Base-by-base conservation (phyloP, 495 filamentous ascomycete species). In the Neurospora sp. region DNA sequence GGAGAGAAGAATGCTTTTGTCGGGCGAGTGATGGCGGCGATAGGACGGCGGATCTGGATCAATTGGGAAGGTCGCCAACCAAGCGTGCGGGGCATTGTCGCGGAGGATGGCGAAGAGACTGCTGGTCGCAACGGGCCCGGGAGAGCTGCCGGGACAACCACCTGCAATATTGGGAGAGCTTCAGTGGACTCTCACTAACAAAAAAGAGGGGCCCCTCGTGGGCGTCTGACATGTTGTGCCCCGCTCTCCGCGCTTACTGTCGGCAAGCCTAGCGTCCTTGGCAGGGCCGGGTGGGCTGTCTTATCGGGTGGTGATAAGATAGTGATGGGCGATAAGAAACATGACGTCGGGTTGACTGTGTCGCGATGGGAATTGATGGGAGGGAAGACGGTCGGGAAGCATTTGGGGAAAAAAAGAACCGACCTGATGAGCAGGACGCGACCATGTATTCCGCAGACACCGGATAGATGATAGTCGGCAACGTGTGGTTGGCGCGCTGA, bases 31-130 rank as follows among this genome's bases (percentile, higher is more conserved):
- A 62, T 15, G 13, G 11, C 39, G 6, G 21, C 39, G 39, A 40
- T 40, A 40, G 39, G 13, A 17, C 54, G 21, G 24, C 54, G 24
- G 13, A 31, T 17, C 48, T 59, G 74, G 69, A 71, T 74, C 59
- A 77, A 78, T 77, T 62, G 76, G 78, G 76, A 74, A 76, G 79
- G 79, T 79, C 80, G 78, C 72, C 73, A 76, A 77, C 80, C 76
- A 73, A 76, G 70, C 43, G 76, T 83, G 82, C 80, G 82, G 82
- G 82, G 82, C 82, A 83, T 82, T 59, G 73, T 71, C 70, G 54
- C 62, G 71, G 43, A 43, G 21, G 39, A 42, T 5, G 69, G 74
- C 42, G n/a, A 45, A 43, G 40, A 70, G 36, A 72, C 15, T 70
- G 62, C n/a, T 39, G 34, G 43, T 28, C 45, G 45, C 43, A 21